Evolutionary conservation across 2,329 filamentous ascomycete species (phyloP), one percentile per base, ranked within the genome.

Genomic region (Scytalidium sp.): DNA sequence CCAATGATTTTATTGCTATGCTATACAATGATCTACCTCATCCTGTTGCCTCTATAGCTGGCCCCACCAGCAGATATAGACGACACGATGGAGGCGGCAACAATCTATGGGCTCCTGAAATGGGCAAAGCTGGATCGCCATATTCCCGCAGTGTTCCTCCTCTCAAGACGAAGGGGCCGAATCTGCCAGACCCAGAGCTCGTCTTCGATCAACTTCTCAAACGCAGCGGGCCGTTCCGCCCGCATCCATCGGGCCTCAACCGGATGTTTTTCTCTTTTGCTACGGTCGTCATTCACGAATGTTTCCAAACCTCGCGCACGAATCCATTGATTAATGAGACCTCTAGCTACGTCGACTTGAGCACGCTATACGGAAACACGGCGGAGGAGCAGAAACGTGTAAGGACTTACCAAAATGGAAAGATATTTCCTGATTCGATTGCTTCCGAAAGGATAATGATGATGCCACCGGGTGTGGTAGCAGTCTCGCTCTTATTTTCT

Each of bases 21-120:
- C 67, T 80, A 3, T 80, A 72, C 69, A 60, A 74, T 52, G 75
- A 79, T 56, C 64, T 80, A 13, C 76, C 75, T 25, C 76, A 80
- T 57, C 76, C 76, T 11, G 64, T 74, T 4, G 66, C 69, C 2
- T 74, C 74, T 19, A 56, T 71, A 11, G 70, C 74, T 39, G 75
- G 75, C 11, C 75, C 75, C 4, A 65, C 68, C 7, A 58, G 69
- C 11, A 67, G 69, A 52, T 75, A 75, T 56, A 61, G 73, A 54
- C 59, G 66, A 52, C 68, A 73, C 51, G 73, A 76, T 53, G 73
- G 73, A 4, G 64, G 70, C 29, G 63, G 64, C 19, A 76, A 76
- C 57, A 79, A 75, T 53, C 72, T 70, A 4, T 75, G 73, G 69
- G 57, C 66, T 39, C 75, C 75, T 1, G 72, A 78, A 46, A 74